Evolutionary conservation across 2,329 filamentous ascomycete genomes (phyloP), one percentile per base, ranked within the genome.

Genomic region (Colletotrichum aenigma): DNA sequence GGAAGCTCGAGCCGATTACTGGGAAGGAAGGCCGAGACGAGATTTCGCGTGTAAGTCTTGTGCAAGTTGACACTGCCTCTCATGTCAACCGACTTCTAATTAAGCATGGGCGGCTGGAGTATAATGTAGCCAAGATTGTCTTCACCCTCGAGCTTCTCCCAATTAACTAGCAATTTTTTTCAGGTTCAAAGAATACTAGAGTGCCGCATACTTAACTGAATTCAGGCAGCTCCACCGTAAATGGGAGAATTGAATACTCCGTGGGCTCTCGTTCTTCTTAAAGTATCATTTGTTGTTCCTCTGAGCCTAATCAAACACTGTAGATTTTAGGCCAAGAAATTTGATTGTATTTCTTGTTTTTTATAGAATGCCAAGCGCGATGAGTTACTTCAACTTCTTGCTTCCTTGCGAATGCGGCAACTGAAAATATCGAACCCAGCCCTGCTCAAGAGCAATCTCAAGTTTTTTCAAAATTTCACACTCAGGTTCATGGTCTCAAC

Each of bases 11-110:
- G 48, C 43, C 66, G 34, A 26, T 18, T 4, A 8, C 21, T 70
- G 61, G 60, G 60, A 65, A 34, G 58, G 71, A 74, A 74, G 38
- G 58, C 43, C 71, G 71, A 70, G 48, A 38, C 71, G 71, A 70
- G 43, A 16, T 36, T 38, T 21, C 60, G 21, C 21, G 24, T 28
- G 28, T 48, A 48, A 48, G 43, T 48, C 43, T 13, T 12, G 28
- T 21, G 58, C 28, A 34, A 18, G 58, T 61, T 24, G 26, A 61
- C 1, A 34, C 16, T 32, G 24, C 58, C 32, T 13, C 58, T 26
- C 28, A 43, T 43, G 38, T 18, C 18, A 43, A 43, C 38, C 38
- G 18, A 43, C 38, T 43, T 43, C 38, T 18, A 43, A 43, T n/a
- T n/a, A n/a, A 43, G 38, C 8, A 43, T 43, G 38, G 10, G 38